Base-by-base conservation (phyloP, 805 yeast genomes). In the Candida oleophila region DNA sequence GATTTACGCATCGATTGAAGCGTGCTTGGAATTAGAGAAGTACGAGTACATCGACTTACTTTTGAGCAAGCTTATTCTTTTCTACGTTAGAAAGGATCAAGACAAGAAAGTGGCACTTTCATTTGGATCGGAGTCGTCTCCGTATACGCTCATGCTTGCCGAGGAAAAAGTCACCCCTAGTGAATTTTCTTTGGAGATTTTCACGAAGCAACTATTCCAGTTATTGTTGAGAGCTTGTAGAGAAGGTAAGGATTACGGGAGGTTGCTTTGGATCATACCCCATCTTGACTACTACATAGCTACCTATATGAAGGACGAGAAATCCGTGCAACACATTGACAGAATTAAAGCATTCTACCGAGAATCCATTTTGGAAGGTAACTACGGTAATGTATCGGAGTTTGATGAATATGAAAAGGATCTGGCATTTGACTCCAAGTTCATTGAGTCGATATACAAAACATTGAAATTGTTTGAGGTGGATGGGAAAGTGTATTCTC, bases 251-350 rank as follows among this genome's bases (percentile, higher is more conserved):
- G 73, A 68, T 45, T 42, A 56, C 43, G 71, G 71, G 3, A 48
- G 73, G 36, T 50, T 66, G 22, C 54, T 66, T 59, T 68, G 73
- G 73, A 43, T 66, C 16, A 53, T 62, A n/a, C 73, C 71, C 3
- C 60, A 64, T 46, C 53, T 68, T 37, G 71, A 68, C 47, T 41
- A 48, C 14, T 64, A 49, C 35, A 42, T 58, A 34, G 40, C 38
- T 25, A n/a, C 32, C 16, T 33, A 44, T 33, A 19, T 49, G 5
- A 39, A 47, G 3, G 20, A 43, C 34, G 36, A 35, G 36, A 40
- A 48, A 40, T 28, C 7, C 32, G 19, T 19, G 7, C 15, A 20
- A 11, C 53, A 47, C 25, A 14, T 48, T 34, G 44, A 46, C 4
- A 38, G 44, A 9, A 45, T 50, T 32, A 50, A 44, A 19, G 32